Base-by-base conservation (phyloP, 192 early-diverging fungal genomes). In the Mortierella alpina region DNA sequence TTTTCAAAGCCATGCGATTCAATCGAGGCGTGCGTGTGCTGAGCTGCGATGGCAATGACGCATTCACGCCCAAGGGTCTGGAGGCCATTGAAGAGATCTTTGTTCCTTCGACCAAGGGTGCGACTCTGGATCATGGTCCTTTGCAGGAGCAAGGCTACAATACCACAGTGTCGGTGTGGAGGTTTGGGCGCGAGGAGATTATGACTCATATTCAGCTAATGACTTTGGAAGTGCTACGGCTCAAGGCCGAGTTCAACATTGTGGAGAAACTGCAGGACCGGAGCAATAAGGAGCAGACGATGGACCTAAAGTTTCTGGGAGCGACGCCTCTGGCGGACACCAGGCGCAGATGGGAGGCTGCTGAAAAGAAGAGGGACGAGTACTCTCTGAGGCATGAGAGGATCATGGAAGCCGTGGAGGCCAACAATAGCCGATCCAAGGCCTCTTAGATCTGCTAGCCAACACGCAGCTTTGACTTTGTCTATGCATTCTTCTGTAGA, bases 11-110 rank as follows among this genome's bases (percentile, higher is more conserved):
- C 6, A 31, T 78, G 31, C 60, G 45, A 31, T 11, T 41, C 2
- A 78, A 78, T 51, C 18, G 31, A 20, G 46, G 41, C 11, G 13
- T 78, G 0, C 41, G 75, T n/a, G 62, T 70, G 1, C 18, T 78
- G 18, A 70, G 62, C 46, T 78, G 75, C 39, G 61, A 70, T n/a
- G 75, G 75, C 54, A 78, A 78, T 11, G 75, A 78, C 45, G 63
- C 61, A 5, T 70, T 60, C 31, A 70, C 75, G 6, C 57, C 56
- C 11, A 54, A 66, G 55, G 67, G 67, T 1, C 60, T 78, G 1
- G 20, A 46, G 11, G 56, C 68, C 23, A 66, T 70, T 49, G 75
- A 64, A 20, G n/a, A 14, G 31, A 66, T 78, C 15, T 70, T 78
- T 50, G 40, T 20, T 10, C 8, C 48, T 5, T 10, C 42, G 48